phyloP scores from a whole-genome alignment of 495 filamentous ascomycete species.

The Hypoxylon lenormandii region DNA sequence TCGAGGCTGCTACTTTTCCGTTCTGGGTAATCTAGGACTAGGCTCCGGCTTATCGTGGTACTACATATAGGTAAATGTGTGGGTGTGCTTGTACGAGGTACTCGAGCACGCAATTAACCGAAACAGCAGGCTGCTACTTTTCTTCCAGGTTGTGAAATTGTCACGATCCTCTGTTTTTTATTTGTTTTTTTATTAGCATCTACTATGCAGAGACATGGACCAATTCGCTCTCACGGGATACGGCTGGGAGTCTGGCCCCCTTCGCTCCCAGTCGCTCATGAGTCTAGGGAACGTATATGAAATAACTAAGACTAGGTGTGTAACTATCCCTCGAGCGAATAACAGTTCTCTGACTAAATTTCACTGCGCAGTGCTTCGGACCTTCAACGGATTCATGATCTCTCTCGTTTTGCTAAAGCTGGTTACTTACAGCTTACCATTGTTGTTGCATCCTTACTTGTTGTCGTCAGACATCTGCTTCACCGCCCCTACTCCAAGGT shows the following conservation, averaged over 20 bases:
- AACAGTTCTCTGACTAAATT: slow-evolving; percentile 5
- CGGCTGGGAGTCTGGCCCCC: slow-evolving; percentile 31
- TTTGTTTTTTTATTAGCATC: no score
- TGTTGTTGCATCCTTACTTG: slow-evolving; percentile 44
- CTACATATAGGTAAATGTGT: no score
- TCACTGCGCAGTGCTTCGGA: slow-evolving; percentile 14
- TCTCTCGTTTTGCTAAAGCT: slow-evolving; percentile 43
- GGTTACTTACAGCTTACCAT: slow-evolving; percentile 49
- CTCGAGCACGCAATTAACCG: slow-evolving; percentile 42
- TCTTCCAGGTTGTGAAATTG: not conserved
- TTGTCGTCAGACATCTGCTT: slow-evolving; percentile 46
- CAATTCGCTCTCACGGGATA: slow-evolving; percentile 26
- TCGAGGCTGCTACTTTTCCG: no score
- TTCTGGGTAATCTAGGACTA: no score
- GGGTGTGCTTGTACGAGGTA: no score
- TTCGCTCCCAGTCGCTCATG: slow-evolving; percentile 30
- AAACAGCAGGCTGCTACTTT: slow-evolving; percentile 23
- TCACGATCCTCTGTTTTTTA: slow-evolving; percentile 7
- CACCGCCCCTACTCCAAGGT: slow-evolving; percentile 43
- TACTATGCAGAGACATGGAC: slow-evolving; percentile 29
- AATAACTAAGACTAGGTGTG: slow-evolving; percentile 23
- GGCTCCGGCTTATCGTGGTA: no score
- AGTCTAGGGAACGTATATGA: slow-evolving; percentile 9
- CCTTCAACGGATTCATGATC: slow-evolving; percentile 47
- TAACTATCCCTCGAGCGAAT: slow-evolving; percentile 1